These are phyloP conservation scores for Neocucurbitaria cava DNA, from an alignment of 2,329 filamentous ascomycete species.

Conservation along the genomic window DNA sequence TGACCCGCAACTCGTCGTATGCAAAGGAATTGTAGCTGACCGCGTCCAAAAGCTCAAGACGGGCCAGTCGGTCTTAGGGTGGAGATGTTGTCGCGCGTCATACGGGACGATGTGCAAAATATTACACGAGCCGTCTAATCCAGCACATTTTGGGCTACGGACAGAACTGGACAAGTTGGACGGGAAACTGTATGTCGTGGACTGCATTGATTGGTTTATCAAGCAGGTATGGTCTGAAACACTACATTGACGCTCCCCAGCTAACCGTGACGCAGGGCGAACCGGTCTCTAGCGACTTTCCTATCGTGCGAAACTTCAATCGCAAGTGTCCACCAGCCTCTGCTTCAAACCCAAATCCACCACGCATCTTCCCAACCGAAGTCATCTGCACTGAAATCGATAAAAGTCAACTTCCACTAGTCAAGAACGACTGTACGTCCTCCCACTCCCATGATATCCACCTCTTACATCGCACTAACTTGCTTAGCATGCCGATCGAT, in stretches of 20 bases:
- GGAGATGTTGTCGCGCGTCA: constrained; percentile 44
- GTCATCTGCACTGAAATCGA: constrained; percentile 27
- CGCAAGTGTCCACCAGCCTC: constrained; percentile 31
- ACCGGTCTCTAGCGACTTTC: constrained; percentile 24
- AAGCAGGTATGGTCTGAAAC: constrained; percentile 17
- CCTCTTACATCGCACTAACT: background rate
- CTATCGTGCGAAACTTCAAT: constrained; percentile 25
- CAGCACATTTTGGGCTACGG: constrained; percentile 28
- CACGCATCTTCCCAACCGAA: constrained; percentile 30
- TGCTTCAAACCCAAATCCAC: constrained; percentile 11
- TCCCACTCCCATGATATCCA: background rate
- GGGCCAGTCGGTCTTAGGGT: constrained; percentile 52
- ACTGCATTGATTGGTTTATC: constrained; percentile 48
- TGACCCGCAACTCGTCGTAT: constrained; percentile 63
- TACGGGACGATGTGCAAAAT: constrained; percentile 49
- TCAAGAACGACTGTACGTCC: constrained; percentile 14
- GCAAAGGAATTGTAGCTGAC: constrained; percentile 57
- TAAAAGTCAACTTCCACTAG: constrained; percentile 14
- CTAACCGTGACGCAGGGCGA: constrained; percentile 25
- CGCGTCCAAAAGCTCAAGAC: constrained; percentile 56
- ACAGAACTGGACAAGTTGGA: constrained; percentile 37
- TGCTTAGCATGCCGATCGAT: constrained; percentile 20
- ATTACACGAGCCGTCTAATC: constrained; percentile 40
- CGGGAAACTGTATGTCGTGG: constrained; percentile 43
- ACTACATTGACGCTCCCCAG: too few species aligned